A percentile compares a stretch with the other conserved stretches of the same genome.
phyloP scores from a whole-genome alignment of 257 asterid species.

The Gynochthodes officinalis region DNA sequence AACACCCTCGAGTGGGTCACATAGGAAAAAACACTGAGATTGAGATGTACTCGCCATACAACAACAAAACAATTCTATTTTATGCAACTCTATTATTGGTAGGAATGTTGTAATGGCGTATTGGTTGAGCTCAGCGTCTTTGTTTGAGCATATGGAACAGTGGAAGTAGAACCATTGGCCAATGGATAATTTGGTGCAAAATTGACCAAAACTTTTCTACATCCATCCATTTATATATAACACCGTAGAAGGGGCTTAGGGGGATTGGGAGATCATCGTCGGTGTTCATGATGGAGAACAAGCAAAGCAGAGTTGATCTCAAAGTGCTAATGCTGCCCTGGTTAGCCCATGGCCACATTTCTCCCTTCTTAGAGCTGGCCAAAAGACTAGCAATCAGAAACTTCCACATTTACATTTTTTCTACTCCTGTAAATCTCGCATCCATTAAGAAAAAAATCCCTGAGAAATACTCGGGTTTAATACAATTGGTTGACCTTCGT shows the following conservation, averaged over 20 bases:
- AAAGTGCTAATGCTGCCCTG: slow-evolving; percentile 26
- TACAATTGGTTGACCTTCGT: slow-evolving; percentile 16
- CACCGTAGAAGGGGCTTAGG: too few species aligned
- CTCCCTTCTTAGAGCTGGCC: slow-evolving; percentile 12
- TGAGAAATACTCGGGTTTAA: slow-evolving; percentile 2
- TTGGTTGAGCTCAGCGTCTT: neutral
- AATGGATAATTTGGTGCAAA: neutral
- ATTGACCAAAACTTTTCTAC: too few species aligned
- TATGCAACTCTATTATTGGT: too few species aligned
- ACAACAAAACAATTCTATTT: too few species aligned
- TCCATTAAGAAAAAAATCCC: slow-evolving; percentile 17
- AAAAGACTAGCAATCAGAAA: neutral
- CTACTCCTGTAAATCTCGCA: slow-evolving; percentile 16
- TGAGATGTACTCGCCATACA: too few species aligned
- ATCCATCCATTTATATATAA: too few species aligned
- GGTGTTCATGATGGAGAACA: slow-evolving; percentile 1
- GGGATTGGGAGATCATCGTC: neutral
- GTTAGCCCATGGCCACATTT: slow-evolving; percentile 4
- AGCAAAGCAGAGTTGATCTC: neutral
- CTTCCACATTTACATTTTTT: slow-evolving; percentile 21
- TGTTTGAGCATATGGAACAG: neutral
- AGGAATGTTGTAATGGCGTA: too few species aligned
- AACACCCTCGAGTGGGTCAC: too few species aligned
- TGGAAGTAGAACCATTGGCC: too few species aligned
- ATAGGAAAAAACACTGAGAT: too few species aligned